These are phyloP conservation scores for Lichenothelia convexa DNA, from an alignment of 495 filamentous ascomycete genomes.

Conservation along the genomic window DNA sequence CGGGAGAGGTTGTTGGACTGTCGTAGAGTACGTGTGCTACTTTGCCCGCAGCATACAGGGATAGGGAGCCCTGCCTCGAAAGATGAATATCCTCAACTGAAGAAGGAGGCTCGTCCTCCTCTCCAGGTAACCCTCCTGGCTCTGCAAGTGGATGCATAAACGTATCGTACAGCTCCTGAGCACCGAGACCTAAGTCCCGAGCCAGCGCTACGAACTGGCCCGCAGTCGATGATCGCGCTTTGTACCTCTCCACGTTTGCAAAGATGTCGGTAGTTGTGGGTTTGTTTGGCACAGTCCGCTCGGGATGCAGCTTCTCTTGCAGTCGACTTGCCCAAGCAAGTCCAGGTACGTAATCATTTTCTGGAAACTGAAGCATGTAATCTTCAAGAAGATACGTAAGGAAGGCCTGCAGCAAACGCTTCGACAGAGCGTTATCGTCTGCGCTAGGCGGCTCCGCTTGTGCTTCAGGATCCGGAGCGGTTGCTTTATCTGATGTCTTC, in stretches of 20 bases:
- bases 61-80: conserved; percentile 38
- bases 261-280: conserved; percentile 43
- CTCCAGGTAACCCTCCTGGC: conserved; percentile 23
- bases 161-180: conserved; percentile 36
- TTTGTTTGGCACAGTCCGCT: conserved; percentile 35
- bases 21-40: conserved; percentile 18
- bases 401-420: conserved; percentile 65
- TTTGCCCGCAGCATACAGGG: conserved; percentile 22
- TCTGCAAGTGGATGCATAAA: no score
- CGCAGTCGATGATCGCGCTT: conserved; percentile 48
- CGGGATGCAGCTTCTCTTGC: conserved; percentile 51
- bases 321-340: conserved; percentile 61
- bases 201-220: conserved; percentile 61
- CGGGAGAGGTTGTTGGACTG: not conserved
- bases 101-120: conserved; percentile 20
- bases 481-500: conserved; percentile 3
- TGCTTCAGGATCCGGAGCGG: conserved; percentile 69
- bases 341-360: conserved; percentile 39
- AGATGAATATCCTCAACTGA: conserved; percentile 49
- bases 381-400: conserved; percentile 68
- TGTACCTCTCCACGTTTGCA: conserved; percentile 39
- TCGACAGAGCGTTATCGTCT: conserved; percentile 41
- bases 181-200: conserved; percentile 36
- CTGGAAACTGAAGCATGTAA: conserved; percentile 40
- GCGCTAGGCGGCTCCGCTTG: conserved; percentile 31